These are phyloP conservation scores for Scheffersomyces titani DNA, from an alignment of 1,139 yeast species.

Conservation along the genomic window DNA sequence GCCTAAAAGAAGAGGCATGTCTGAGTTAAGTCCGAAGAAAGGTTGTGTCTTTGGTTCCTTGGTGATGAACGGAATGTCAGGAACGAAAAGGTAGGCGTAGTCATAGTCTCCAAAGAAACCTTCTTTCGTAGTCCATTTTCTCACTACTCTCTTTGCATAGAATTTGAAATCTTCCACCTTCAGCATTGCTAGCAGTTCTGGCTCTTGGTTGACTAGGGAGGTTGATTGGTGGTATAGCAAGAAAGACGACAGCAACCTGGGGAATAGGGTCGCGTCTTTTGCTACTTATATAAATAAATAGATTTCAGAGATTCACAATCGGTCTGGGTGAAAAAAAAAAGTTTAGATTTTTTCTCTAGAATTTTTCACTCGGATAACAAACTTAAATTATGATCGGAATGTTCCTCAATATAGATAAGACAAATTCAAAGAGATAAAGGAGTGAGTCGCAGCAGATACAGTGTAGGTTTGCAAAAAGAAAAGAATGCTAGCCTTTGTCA, in stretches of 20 bases:
- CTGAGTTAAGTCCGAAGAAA: slow-evolving; percentile 76
- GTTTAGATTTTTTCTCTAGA: no score
- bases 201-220: background rate
- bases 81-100: slow-evolving; percentile 74
- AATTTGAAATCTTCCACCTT: slow-evolving; percentile 9
- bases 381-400: background rate
- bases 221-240: background rate
- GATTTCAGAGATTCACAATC: background rate
- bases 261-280: background rate
- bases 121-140: slow-evolving; percentile 65
- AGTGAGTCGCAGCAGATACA: background rate
- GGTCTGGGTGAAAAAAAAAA: background rate
- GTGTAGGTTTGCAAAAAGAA: background rate
- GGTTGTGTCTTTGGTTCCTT: slow-evolving; percentile 61
- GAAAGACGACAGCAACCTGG: background rate
- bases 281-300: background rate
- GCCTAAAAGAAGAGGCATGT: slow-evolving; percentile 78
- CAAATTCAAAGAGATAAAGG: background rate
- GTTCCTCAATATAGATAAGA: background rate
- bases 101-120: slow-evolving; percentile 85
- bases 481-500: background rate
- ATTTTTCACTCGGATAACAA: background rate
- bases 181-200: background rate
- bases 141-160: slow-evolving; percentile 23
- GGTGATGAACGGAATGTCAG: slow-evolving; percentile 67